Evolutionary conservation across 306 rosid genomes (phyloP).

Genomic region (Abrus pulchellus): DNA sequence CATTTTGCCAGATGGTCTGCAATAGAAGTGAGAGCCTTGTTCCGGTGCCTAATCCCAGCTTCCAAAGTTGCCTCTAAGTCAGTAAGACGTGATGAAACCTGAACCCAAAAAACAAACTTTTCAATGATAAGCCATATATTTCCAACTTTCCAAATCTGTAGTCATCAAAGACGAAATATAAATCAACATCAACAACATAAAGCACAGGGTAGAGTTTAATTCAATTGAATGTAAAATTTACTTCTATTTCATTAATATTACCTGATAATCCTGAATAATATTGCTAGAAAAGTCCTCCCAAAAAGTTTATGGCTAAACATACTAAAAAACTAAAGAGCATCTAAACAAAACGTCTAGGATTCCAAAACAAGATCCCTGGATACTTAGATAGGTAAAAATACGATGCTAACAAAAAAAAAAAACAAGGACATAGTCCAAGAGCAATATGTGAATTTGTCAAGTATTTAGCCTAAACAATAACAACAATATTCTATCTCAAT

Average conservation of each 20-base stretch:
- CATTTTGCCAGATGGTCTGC: conserved; percentile 80
- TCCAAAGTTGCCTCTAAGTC: conserved; percentile 94
- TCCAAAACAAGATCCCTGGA: conserved; percentile 20
- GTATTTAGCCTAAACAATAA: conserved; percentile 20
- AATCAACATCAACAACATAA: conserved; percentile 38
- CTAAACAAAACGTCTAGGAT: conserved; percentile 21
- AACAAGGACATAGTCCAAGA: not conserved
- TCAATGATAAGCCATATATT: conserved; percentile 30
- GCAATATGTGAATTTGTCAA: conserved; percentile 17
- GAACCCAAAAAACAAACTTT: conserved; percentile 39
- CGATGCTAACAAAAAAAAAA: not conserved
- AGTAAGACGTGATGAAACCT: conserved; percentile 90
- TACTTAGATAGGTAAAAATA: conserved; percentile 36
- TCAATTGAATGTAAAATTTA: conserved; percentile 20
- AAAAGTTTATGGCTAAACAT: conserved; percentile 15
- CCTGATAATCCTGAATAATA: conserved; percentile 38
- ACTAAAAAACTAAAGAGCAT: conserved; percentile 27
- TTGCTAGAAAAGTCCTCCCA: conserved; percentile 1
- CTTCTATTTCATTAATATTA: not conserved
- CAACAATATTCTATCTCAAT: conserved; percentile 7
- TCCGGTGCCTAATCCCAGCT: conserved; percentile 90
- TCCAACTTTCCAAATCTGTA: conserved; percentile 21
- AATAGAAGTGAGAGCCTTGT: conserved; percentile 85
- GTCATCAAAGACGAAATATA: conserved; percentile 3
- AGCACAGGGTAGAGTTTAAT: conserved; percentile 5